Evolutionary conservation across 495 filamentous ascomycete genomes (phyloP).

Genomic region (Penicillium coprophilum): DNA sequence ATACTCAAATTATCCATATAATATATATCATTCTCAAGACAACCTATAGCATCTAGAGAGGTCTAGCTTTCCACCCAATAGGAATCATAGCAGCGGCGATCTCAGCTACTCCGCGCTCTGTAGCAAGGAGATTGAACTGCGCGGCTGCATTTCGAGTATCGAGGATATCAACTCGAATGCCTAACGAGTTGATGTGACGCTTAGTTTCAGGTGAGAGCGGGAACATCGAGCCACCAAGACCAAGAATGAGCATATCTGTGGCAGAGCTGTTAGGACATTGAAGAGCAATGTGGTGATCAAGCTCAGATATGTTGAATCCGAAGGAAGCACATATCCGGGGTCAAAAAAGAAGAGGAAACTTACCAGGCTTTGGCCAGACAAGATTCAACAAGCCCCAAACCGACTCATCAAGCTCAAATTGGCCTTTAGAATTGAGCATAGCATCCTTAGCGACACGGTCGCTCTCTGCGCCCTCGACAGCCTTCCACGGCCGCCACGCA

Average conservation of each 20-base stretch:
- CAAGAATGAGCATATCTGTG: slow-evolving; percentile 86
- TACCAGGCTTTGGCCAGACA: slow-evolving; percentile 91
- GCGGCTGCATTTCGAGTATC: slow-evolving; percentile 94
- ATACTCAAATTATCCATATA: background rate
- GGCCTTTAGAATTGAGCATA: slow-evolving; percentile 72
- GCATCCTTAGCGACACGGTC: slow-evolving; percentile 34
- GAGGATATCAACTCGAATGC: slow-evolving; percentile 82
- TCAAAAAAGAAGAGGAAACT: slow-evolving; percentile 26
- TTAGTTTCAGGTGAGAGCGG: slow-evolving; percentile 76
- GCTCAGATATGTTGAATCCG: background rate
- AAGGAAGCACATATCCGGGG: slow-evolving; percentile 8
- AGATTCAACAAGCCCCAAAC: slow-evolving; percentile 75
- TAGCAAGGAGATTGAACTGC: slow-evolving; percentile 84
- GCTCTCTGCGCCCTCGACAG: slow-evolving; percentile 24
- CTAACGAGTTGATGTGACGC: slow-evolving; percentile 68
- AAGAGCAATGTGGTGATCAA: background rate
- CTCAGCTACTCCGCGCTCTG: slow-evolving; percentile 73
- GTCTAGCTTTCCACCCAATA: slow-evolving; percentile 70
- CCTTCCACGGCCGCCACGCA: slow-evolving; percentile 77
- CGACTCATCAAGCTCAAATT: slow-evolving; percentile 71
- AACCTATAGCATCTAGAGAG: slow-evolving; percentile 9
- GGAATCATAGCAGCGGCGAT: slow-evolving; percentile 90
- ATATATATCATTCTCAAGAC: background rate
- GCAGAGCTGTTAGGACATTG: slow-evolving; percentile 20
- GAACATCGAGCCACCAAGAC: slow-evolving; percentile 70